Evolutionary conservation across 805 yeast genomes (phyloP).

Genomic region (Saccharomycopsis javanensis): DNA sequence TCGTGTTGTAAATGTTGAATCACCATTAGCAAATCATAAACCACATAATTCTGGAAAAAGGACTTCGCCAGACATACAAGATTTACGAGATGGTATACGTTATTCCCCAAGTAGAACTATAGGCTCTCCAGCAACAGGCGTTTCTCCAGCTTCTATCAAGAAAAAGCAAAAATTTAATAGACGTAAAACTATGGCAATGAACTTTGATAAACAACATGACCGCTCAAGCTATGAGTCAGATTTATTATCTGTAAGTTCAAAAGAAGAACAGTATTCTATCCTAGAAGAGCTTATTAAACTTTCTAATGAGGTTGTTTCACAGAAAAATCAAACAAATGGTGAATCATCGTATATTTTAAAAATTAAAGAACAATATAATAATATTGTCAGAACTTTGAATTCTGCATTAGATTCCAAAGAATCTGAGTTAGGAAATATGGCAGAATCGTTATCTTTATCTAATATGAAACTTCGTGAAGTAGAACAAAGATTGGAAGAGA

Average conservation of each 20-base stretch:
- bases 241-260: too few relatives aligned
- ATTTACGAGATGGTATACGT: background rate
- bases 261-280: conserved; percentile 4
- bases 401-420: conserved; percentile 17
- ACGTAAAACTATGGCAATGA: background rate
- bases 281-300: conserved; percentile 9
- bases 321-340: background rate
- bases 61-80: background rate
- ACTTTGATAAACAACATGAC: background rate
- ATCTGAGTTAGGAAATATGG: conserved; percentile 4
- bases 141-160: background rate
- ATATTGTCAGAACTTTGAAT: conserved; percentile 15
- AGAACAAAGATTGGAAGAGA: conserved; percentile 8
- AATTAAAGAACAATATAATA: conserved; percentile 20
- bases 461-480: conserved; percentile 2
- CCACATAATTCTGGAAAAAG: background rate
- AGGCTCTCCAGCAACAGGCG: background rate
- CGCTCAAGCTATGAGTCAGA: too few relatives aligned
- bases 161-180: background rate
- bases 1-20: conserved; percentile 11
- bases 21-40: conserved; percentile 13
- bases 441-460: conserved; percentile 11
- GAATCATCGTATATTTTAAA: conserved; percentile 20
- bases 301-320: conserved; percentile 4
- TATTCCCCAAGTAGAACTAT: background rate